Base-by-base conservation (phyloP, 345 rosid genomes). In the Punica granatum region DNA sequence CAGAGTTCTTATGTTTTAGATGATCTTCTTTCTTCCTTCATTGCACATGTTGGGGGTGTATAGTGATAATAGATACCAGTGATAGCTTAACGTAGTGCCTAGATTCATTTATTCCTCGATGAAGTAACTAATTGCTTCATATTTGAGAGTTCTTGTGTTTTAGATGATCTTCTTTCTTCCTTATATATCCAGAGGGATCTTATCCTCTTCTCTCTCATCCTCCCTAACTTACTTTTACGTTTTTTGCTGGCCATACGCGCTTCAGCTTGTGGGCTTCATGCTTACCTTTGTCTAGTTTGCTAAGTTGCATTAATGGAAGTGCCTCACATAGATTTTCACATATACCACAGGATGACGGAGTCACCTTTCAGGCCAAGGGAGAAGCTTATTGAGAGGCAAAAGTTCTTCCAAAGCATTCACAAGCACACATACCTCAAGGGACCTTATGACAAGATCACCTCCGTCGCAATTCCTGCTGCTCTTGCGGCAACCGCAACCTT, bases 371-470 rank as follows among this genome's bases (percentile, higher is more conserved):
- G 79, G 63, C 86, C 86, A 9, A 37, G 76, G 64, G 76, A 73
- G 65, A 69, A 68, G 69, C 73, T 73, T 12, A 1, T 68, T 2
- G 76, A 60, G 72, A 78, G n/a, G 81, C 81, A 76, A 68, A 71
- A 72, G 68, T 72, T 19, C 67, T 82, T 66, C 53, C 86, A 82
- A 44, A 73, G 56, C 75, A 58, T 80, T 59, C 76, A 77, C 61
- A 80, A 70, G 44, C 76, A 77, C 72, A 82, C 86, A 11, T 73
- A 82, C 63, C 69, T 82, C 75, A 82, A 82, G 69, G 86, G 86
- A 23, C 86, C 74, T 25, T 32, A 59, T 18, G 86, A 83, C 56
- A 80, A 72, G 81, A 31, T 83, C 63, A 77, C 82, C 69, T 83
- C 86, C 14, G 80, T 80, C 49, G 79, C 86, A 68, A 78, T 80